Conservation (phyloP, 1,139 yeast species). For the Debaryomyces udenii region DNA sequence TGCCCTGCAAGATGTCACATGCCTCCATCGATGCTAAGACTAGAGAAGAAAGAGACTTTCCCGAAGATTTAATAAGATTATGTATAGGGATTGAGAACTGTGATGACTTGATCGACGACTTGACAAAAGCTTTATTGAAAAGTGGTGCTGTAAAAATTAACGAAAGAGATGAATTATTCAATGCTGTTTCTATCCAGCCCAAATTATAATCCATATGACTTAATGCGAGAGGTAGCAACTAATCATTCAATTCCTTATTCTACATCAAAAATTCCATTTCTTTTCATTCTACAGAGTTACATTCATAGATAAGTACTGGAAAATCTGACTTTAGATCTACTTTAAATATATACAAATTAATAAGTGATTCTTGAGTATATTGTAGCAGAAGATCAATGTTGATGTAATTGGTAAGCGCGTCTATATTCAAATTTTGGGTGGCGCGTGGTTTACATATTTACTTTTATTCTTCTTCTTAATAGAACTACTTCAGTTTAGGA, state of each 20-base stretch:
- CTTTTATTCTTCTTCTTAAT: constrained; percentile 7
- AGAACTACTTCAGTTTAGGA: neutral
- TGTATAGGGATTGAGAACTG: constrained; percentile 85
- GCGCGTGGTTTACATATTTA: constrained; percentile 11
- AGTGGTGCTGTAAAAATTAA: constrained; percentile 62
- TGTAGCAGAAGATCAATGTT: too few species aligned
- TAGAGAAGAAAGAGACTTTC: constrained; percentile 84
- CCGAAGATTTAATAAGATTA: constrained; percentile 85
- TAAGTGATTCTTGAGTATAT: too few species aligned
- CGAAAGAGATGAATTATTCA: constrained; percentile 46
- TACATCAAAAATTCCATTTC: constrained; percentile 5
- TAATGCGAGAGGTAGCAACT: neutral
- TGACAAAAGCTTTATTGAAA: constrained; percentile 66
- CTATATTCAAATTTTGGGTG: constrained; percentile 5
- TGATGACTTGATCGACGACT: constrained; percentile 69
- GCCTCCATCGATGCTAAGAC: constrained; percentile 92
- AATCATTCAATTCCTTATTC: constrained; percentile 7
- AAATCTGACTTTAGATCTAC: neutral
- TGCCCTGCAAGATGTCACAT: constrained; percentile 96
- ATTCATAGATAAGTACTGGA: neutral
- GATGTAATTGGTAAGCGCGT: constrained; percentile 5
- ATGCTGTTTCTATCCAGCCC: constrained; percentile 45
- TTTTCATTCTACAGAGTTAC: neutral
- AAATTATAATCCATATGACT: constrained; percentile 33
- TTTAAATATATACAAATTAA: neutral